Evolutionary conservation across 2,329 filamentous ascomycete genomes (phyloP), one percentile per base, ranked within the genome.

Genomic region (Cladophialophora immunda): DNA sequence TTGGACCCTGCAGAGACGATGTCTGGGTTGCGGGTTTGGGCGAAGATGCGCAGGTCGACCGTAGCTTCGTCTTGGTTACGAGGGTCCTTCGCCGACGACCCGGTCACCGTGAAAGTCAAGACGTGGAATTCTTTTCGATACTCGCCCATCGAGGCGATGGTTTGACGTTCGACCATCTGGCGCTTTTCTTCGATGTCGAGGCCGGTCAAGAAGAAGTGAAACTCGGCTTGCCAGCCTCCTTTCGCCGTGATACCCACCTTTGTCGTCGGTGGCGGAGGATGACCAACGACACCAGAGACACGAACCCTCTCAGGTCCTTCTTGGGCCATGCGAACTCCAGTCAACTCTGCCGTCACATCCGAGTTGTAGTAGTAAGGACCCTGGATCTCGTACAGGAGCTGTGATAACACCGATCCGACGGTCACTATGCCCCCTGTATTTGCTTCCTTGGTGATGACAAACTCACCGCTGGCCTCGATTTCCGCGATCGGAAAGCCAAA

Each of bases 31-130:
- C 73, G 72, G 13, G 81, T 76, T 69, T 82, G 78, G 1, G 78
- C 75, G 61, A 83, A 82, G 27, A 83, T 75, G 7, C 82, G 79
- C 57, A 83, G 72, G 65, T 81, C 81, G 2, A 79, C 81, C 4
- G 81, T 84, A 27, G 80, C 78, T 1, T 75, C 71, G 2, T 78
- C 69, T 70, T 84, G 81, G 15, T 69, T 76, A 1, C 67, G 58
- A 2, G 82, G 81, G 41, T 83, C 79, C 8, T 67, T 19, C 7
- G 72, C 73, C 4, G 80, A 76, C 0, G 77, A 73, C n/a, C 79
- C 80, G 5, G 80, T 30, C 47, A 80, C 72, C 72, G 86, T 83
- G 58, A 86, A 85, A 41, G 64, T 86, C 83, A 22, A 86, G 75
- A 2, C 82, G 3, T 85, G 80, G 56, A 86, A 78, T 62, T 66